Conservation (phyloP, 2,329 filamentous ascomycete genomes). For the Fusarium incarnatum region DNA sequence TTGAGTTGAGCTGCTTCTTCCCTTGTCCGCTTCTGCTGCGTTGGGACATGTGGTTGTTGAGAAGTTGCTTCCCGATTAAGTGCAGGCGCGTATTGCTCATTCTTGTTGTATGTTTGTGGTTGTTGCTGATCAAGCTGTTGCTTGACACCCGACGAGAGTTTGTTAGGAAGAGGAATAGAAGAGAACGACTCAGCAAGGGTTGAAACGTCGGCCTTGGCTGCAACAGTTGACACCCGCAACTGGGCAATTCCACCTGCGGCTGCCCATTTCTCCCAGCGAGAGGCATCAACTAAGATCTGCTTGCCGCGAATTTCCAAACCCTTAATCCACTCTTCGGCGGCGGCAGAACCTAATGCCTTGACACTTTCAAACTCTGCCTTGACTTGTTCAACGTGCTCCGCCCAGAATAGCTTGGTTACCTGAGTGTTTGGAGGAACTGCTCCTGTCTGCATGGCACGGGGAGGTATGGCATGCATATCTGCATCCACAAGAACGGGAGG, state of each 20-base stretch:
- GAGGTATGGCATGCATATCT: constrained; percentile 69
- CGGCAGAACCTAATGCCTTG: constrained; percentile 73
- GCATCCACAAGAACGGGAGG: constrained; percentile 74
- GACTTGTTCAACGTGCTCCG: constrained; percentile 71
- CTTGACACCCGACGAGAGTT: not conserved
- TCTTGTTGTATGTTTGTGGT: constrained; percentile 1
- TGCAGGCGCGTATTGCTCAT: constrained; percentile 7
- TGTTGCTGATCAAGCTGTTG: constrained; percentile 9
- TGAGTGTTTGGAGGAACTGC: constrained; percentile 60
- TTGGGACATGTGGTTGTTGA: constrained; percentile 2
- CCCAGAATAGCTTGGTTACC: constrained; percentile 75
- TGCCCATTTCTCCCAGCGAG: constrained; percentile 82
- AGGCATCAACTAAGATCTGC: constrained; percentile 68
- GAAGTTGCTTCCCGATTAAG: constrained; percentile 8
- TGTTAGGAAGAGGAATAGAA: not conserved
- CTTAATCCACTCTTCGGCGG: constrained; percentile 82
- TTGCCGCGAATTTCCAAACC: constrained; percentile 74
- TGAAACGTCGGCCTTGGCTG: not conserved
- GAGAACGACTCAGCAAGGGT: not conserved
- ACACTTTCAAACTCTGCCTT: constrained; percentile 72
- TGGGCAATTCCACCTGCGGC: constrained; percentile 55
- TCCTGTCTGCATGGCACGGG: constrained; percentile 64
- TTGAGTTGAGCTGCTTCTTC: constrained; percentile 74
- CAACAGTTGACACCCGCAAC: constrained; percentile 49
- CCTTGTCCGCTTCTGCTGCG: constrained; percentile 64